A percentile compares a stretch with the other conserved stretches of the same genome.
These are phyloP conservation scores for Fistulifera pelliculosa DNA, from an alignment of 108 stramenopile genomes.

Conservation along the genomic window DNA sequence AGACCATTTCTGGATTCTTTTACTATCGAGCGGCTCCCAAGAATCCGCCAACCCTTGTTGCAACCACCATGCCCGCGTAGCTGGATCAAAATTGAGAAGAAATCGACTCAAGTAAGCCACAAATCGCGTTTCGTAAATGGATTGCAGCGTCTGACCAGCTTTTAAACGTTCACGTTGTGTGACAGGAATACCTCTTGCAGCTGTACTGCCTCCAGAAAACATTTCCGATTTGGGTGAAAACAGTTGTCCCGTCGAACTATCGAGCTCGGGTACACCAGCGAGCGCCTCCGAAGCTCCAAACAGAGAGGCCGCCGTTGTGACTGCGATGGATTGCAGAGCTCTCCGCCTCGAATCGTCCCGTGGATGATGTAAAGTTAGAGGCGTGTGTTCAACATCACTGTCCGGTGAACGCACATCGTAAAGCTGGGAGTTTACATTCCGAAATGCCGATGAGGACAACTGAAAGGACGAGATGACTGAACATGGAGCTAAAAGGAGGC, in stretches of 20 bases:
- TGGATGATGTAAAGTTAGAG: no score
- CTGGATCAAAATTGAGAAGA: conserved; percentile 72
- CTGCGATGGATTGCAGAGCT: neutral
- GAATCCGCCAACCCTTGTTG: conserved; percentile 18
- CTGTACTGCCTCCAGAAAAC: conserved; percentile 45
- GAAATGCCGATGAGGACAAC: no score
- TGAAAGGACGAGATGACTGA: no score
- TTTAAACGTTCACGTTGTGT: conserved; percentile 11
- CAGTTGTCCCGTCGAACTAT: conserved; percentile 40
- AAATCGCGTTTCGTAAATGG: conserved; percentile 72
- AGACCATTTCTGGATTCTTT: conserved; percentile 18
- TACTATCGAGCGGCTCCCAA: conserved; percentile 13
- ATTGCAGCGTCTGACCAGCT: conserved; percentile 48
- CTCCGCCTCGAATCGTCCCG: conserved; percentile 4
- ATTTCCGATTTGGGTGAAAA: conserved; percentile 61
- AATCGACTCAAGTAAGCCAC: conserved; percentile 77
- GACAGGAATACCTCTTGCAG: conserved; percentile 39
- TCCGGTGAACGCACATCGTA: no score
- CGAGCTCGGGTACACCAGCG: conserved; percentile 46
- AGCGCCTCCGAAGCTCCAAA: conserved; percentile 10
- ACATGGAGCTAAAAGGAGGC: no score
- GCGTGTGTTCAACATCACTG: no score
- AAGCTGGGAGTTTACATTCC: no score
- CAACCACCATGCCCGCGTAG: conserved; percentile 67
- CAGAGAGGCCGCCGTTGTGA: conserved; percentile 4